Evolutionary conservation across 192 early-diverging fungal species (phyloP), one percentile per base, ranked within the genome.

Genomic region (Thoreauomyces humboldtii): DNA sequence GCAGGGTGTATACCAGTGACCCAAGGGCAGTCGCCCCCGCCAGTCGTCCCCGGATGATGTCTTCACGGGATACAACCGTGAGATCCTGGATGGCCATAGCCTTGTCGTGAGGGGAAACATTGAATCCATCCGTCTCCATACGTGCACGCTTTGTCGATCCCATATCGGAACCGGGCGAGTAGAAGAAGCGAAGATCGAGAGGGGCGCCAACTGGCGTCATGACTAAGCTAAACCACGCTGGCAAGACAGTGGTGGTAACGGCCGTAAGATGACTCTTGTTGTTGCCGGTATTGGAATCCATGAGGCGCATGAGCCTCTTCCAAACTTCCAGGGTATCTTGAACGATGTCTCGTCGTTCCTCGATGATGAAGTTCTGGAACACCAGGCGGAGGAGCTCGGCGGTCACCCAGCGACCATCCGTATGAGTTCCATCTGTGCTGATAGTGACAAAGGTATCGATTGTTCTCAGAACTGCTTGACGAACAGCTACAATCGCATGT

Each of bases 1-100:
- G 80, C 81, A 89, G 86, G 0, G 70, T 59, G 0, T 86, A 82
- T 48, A 86, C 80, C 31, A 92, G 65, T 53, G 78, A 79, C 7
- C 96, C 96, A 7, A 99, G 79, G 0, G 91, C 91, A 1, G 81
- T 86, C 12, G 88, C 85, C 2, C 86, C 90, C 0, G 81, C 79
- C 19, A 95, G 66, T 21, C 96, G 85, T 17, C 93, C 91, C 24
- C 89, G 87, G 56, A 94, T 77, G 25, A 99, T 81, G 24, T 85
- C 82, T 15, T 90, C 89, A 19, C 75, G 73, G 0, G 86, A 73
- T 1, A 99, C 79, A 34, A 99, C 70, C 0, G 89, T 88, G 45
- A 96, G 71, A 69, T 99, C 96, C 68, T 97, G 94, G 46, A 83
- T 77, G 25, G 92, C 73, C 94, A 99, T 98, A 17, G 91, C 90